Evolutionary conservation across 306 rosid species (phyloP).

Genomic region (Lotus japonicus): DNA sequence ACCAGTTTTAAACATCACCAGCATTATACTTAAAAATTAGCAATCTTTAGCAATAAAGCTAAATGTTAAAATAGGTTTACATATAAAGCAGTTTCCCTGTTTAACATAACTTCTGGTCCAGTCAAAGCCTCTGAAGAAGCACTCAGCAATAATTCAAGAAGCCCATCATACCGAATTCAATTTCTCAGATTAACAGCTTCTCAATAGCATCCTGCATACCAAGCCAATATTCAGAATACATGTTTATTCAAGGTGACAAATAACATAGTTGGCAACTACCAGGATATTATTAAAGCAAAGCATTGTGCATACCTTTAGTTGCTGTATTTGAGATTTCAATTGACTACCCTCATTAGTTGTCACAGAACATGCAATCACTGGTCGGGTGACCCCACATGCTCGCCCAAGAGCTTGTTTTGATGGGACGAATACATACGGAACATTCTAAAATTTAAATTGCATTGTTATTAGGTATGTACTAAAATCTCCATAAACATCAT

Average conservation of each 20-base stretch:
- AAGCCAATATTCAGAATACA: constrained; percentile 4
- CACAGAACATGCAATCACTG: constrained; percentile 93
- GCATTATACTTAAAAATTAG: not conserved
- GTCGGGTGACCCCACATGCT: constrained; percentile 91
- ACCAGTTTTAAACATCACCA: constrained; percentile 16
- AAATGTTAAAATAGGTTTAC: constrained; percentile 21
- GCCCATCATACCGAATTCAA: constrained; percentile 71
- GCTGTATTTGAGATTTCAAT: constrained; percentile 81
- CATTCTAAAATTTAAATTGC: constrained; percentile 49
- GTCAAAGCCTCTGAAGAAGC: constrained; percentile 82
- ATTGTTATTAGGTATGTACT: not conserved
- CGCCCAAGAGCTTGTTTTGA: constrained; percentile 96
- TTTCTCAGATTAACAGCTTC: constrained; percentile 69
- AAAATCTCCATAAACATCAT: not conserved
- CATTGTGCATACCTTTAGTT: constrained; percentile 57
- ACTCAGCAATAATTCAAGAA: constrained; percentile 43
- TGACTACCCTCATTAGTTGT: constrained; percentile 92
- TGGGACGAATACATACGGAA: constrained; percentile 79
- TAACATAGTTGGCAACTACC: not conserved
- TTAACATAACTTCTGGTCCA: constrained; percentile 44
- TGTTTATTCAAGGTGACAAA: not conserved
- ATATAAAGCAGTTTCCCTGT: constrained; percentile 27
- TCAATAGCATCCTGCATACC: constrained; percentile 83
- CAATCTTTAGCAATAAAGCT: constrained; percentile 13
- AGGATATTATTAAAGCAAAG: not conserved